Conservation (phyloP, 2,329 filamentous ascomycete species). For the Tolypocladium capitatum region DNA sequence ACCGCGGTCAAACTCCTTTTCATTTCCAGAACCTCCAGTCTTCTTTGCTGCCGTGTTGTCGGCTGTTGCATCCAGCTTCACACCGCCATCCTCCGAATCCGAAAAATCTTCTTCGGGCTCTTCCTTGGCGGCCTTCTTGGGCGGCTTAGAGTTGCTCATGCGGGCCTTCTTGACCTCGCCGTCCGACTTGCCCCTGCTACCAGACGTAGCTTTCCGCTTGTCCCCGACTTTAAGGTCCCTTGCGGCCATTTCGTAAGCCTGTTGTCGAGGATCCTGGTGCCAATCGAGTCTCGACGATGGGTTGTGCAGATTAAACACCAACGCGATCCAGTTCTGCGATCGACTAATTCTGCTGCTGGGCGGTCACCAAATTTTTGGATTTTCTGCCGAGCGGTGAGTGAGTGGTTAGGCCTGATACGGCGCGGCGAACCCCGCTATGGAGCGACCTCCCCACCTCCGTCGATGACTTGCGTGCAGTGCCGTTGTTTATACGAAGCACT, state of each 20-base stretch:
- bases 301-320: background rate
- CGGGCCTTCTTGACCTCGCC: conserved; percentile 39
- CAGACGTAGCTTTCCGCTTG: conserved; percentile 43
- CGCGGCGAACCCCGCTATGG: conserved; percentile 14
- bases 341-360: background rate
- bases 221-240: conserved; percentile 32
- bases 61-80: conserved; percentile 26
- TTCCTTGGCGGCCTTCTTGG: conserved; percentile 25
- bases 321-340: background rate
- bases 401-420: conserved; percentile 10
- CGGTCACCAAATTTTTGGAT: conserved; percentile 9
- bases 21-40: conserved; percentile 16
- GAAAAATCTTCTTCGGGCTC: conserved; percentile 28
- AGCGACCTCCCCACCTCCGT: conserved; percentile 12
- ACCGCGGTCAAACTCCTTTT: conserved; percentile 30
- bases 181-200: conserved; percentile 28
- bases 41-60: conserved; percentile 22
- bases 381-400: conserved; percentile 23
- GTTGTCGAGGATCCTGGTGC: background rate
- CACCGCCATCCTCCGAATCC: conserved; percentile 41
- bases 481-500: no score
- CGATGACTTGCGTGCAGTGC: no score
- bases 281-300: background rate
- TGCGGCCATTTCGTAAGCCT: conserved; percentile 28
- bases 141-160: conserved; percentile 20